phyloP scores from a whole-genome alignment of 2,329 filamentous ascomycete genomes.

The Mariannaea elegans region DNA sequence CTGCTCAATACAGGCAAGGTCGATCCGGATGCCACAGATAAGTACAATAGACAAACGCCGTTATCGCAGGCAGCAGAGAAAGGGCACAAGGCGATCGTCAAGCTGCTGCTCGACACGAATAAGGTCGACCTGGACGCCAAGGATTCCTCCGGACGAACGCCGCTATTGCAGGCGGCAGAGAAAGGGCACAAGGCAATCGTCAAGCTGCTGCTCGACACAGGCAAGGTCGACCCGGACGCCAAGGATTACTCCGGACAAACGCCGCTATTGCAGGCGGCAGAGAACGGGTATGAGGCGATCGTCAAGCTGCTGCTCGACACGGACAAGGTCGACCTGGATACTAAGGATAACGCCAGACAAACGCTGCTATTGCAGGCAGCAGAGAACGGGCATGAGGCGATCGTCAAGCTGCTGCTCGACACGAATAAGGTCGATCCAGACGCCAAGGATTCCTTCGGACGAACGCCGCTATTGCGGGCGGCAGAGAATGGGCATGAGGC shows the following conservation, averaged over 20 bases:
- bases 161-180: neutral
- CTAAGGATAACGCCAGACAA: neutral
- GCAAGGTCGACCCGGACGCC: neutral
- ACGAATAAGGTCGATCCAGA: neutral
- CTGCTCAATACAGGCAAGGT: neutral
- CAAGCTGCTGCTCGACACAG: neutral
- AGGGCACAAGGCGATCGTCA: slow-evolving; percentile 23
- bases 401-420: neutral
- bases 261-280: neutral
- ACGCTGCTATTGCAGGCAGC: neutral
- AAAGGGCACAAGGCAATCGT: slow-evolving; percentile 22
- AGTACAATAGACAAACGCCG: neutral
- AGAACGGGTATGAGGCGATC: neutral
- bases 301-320: neutral
- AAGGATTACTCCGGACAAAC: neutral
- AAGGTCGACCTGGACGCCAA: neutral
- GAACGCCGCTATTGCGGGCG: neutral
- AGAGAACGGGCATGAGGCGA: neutral
- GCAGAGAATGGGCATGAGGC: no score
- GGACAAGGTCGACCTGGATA: neutral
- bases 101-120: neutral
- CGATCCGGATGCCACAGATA: neutral
- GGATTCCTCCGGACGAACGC: neutral
- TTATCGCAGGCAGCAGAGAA: neutral
- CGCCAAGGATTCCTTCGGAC: neutral